Evolutionary conservation across 2,329 filamentous ascomycete species (phyloP).

Genomic region (Fusarium vanettenii): DNA sequence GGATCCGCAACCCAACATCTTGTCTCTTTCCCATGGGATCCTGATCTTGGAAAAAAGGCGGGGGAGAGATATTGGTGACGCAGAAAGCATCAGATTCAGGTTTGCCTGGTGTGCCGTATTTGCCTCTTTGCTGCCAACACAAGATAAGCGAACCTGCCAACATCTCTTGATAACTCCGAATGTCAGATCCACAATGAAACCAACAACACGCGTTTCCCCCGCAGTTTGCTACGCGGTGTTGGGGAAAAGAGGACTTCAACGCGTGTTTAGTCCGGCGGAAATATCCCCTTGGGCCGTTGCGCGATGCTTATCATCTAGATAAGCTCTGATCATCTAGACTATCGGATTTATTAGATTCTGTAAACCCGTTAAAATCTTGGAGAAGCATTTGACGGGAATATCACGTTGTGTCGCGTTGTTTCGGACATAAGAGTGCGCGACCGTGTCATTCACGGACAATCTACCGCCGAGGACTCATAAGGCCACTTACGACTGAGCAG

Average conservation of each 20-base stretch:
- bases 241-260: neutral
- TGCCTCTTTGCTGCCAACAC: neutral
- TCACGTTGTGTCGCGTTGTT: neutral
- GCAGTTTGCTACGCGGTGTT: neutral
- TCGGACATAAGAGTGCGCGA: neutral
- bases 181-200: neutral
- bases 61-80: neutral
- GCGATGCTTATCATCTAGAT: neutral
- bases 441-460: neutral
- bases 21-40: neutral
- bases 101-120: neutral
- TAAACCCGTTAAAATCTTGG: neutral
- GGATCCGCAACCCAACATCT: conserved; percentile 4
- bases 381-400: neutral
- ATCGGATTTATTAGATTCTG: neutral
- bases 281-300: neutral
- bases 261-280: neutral
- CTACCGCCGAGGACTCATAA: neutral
- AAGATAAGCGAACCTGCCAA: conserved; percentile 4
- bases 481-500: neutral
- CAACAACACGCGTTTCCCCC: neutral
- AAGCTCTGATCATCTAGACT: neutral
- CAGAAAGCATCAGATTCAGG: conserved; percentile 7
- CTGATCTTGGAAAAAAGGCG: neutral
- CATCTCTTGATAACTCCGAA: neutral